Conservation (phyloP, 768 basidiomycete species). For the Mycena rosella region DNA sequence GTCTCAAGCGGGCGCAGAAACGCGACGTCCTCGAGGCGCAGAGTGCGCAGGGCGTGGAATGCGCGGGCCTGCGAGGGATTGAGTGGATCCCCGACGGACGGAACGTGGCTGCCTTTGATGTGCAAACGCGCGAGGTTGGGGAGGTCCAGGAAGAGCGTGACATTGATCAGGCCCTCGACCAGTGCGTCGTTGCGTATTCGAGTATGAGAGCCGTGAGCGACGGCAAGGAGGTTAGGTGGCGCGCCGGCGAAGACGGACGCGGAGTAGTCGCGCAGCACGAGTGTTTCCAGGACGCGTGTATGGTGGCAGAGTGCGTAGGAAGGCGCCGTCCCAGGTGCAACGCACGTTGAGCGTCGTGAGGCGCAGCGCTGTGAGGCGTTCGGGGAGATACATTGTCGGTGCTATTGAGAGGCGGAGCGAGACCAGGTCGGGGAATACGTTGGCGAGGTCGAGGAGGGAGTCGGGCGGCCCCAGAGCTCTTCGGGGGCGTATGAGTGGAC, state of each 20-base stretch:
- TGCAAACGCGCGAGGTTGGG: background rate
- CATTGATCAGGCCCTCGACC: constrained; percentile 6
- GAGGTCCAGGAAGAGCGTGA: background rate
- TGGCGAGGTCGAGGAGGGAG: background rate
- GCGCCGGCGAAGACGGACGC: background rate
- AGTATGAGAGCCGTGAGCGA: constrained; percentile 4
- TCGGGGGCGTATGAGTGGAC: constrained; percentile 11
- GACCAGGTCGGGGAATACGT: background rate
- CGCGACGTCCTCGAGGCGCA: background rate
- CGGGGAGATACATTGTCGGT: background rate
- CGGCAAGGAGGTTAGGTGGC: background rate
- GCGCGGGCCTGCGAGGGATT: background rate
- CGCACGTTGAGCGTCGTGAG: constrained; percentile 18
- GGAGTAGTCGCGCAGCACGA: constrained; percentile 15
- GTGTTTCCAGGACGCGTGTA: constrained; percentile 2
- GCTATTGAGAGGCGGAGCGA: background rate
- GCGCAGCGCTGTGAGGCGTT: background rate
- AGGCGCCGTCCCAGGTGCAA: constrained; percentile 10
- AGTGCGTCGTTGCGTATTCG: constrained; percentile 9
- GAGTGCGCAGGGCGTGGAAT: background rate
- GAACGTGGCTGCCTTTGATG: background rate
- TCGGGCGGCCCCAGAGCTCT: constrained; percentile 17
- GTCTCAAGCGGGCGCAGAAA: background rate
- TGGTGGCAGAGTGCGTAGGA: background rate
- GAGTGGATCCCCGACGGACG: background rate